Base-by-base conservation (phyloP, 2,329 filamentous ascomycete species). In the Colletotrichum lupini region DNA sequence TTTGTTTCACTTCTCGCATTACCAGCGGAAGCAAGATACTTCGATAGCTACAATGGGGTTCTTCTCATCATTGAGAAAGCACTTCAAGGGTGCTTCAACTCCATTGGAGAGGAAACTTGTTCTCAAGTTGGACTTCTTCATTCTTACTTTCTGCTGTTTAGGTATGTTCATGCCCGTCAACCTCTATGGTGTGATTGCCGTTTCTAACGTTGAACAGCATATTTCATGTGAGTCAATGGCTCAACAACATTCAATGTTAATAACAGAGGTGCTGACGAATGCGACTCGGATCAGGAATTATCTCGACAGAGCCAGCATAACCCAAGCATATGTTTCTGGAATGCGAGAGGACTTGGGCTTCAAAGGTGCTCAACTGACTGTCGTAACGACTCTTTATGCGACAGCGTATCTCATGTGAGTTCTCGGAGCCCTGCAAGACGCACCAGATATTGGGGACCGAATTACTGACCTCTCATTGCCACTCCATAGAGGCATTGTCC, bases 241-340 rank as follows among this genome's bases (percentile, higher is more conserved):
- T 42, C 2, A 2, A 14, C 4, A 16, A 30, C 12, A 8, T 5
- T 2, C 3, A 11, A 22, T n/a, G 5, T 0, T 12, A 1, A 22
- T 62, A 14, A 24, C 14, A 3, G 11, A 19, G 14, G 35, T 30
- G 11, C 57, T 55, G 32, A 68, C 19, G 16, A 42, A 12, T 28
- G 1, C 11, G 30, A 16, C 16, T 42, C 6, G 16, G 3, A 68
- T 55, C 3, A 66, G 63, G 63, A 66, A 58, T 8, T 66, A 66
- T 26, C 19, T 68, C n/a, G 65, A 68, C 57, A 60, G 65, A 26
- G 65, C 65, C 12, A 68, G 58, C 19, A 61, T 68, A 11, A 68
- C 42, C 5, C 56, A 68, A 30, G 65, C 65, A 12, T 68, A 68
- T 28, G 57, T 68, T 7, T 68, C 65, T 12, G 65, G 65, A 14